Percentiles rank a stretch among this genome's conserved stretches.
Evolutionary conservation across 768 basidiomycete genomes (phyloP).

Genomic region (Mycena vitilis): DNA sequence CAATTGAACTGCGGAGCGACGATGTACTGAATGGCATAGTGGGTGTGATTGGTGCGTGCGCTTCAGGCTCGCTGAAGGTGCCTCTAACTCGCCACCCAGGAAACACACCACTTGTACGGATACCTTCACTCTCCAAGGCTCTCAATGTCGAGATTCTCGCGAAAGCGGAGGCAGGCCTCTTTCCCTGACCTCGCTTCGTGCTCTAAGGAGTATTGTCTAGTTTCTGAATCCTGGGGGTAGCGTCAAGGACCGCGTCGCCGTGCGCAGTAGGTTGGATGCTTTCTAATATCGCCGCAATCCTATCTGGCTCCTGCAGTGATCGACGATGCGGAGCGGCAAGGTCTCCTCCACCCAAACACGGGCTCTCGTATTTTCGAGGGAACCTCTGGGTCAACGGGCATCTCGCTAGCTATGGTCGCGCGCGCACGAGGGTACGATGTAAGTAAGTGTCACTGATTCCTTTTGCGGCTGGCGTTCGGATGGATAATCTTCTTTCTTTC

Average conservation of each 20-base stretch:
- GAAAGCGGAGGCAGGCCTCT: slow-evolving; percentile 83
- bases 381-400: slow-evolving; percentile 95
- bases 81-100: slow-evolving; percentile 57
- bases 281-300: background rate
- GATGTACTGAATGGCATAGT: slow-evolving; percentile 85
- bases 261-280: slow-evolving; percentile 71
- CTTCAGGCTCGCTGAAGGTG: background rate
- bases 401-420: slow-evolving; percentile 95
- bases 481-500: background rate
- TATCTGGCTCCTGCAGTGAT: slow-evolving; percentile 72
- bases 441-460: slow-evolving; percentile 60
- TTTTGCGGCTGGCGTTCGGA: slow-evolving; percentile 14
- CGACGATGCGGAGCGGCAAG: slow-evolving; percentile 88
- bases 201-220: slow-evolving; percentile 51
- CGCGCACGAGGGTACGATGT: slow-evolving; percentile 92
- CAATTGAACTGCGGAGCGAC: slow-evolving; percentile 79
- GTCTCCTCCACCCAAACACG: slow-evolving; percentile 85
- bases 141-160: slow-evolving; percentile 95
- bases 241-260: slow-evolving; percentile 96
- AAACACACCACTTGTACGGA: slow-evolving; percentile 93
- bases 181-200: background rate
- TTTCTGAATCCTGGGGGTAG: slow-evolving; percentile 98
- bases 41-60: slow-evolving; percentile 81
- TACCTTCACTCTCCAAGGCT: slow-evolving; percentile 90
- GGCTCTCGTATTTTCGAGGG: slow-evolving; percentile 97